phyloP scores from a whole-genome alignment of 768 basidiomycete genomes.

The Lactarius hengduanensis region DNA sequence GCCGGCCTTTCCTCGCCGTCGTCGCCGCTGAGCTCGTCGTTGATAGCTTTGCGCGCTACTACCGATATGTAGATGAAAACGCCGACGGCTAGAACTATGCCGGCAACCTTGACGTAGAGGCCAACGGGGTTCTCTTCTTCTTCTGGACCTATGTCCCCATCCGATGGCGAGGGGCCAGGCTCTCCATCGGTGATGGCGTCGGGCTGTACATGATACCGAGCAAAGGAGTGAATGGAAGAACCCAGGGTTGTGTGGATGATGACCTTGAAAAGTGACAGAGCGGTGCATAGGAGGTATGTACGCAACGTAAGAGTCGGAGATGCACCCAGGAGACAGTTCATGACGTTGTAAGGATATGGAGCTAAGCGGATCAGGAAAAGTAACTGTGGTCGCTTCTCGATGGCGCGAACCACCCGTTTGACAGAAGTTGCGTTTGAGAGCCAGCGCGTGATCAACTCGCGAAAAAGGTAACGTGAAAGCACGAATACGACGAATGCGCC shows the following conservation, averaged over 20 bases:
- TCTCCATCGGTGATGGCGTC: slow-evolving; percentile 32
- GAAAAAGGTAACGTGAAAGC: slow-evolving; percentile 71
- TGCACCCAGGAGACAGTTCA: slow-evolving; percentile 91
- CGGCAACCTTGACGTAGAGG: slow-evolving; percentile 63
- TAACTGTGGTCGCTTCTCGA: slow-evolving; percentile 83
- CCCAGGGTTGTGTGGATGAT: slow-evolving; percentile 90
- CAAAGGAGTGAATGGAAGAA: slow-evolving; percentile 81
- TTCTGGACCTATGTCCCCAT: slow-evolving; percentile 28
- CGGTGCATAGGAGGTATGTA: slow-evolving; percentile 79
- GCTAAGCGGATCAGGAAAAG: slow-evolving; percentile 90
- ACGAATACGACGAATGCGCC: slow-evolving; percentile 85
- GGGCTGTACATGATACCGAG: slow-evolving; percentile 50
- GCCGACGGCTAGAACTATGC: slow-evolving; percentile 66
- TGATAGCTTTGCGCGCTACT: slow-evolving; percentile 68
- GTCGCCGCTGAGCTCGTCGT: slow-evolving; percentile 52
- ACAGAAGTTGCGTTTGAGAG: slow-evolving; percentile 68
- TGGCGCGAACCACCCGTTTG: slow-evolving; percentile 79
- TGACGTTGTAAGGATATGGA: slow-evolving; percentile 92
- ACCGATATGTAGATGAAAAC: slow-evolving; percentile 79
- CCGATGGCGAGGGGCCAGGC: slow-evolving; percentile 16
- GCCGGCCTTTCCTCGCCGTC: slow-evolving; percentile 40
- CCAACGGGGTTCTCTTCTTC: slow-evolving; percentile 50
- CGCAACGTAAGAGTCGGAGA: slow-evolving; percentile 76
- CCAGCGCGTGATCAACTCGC: slow-evolving; percentile 67
- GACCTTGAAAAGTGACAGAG: slow-evolving; percentile 83